Base-by-base conservation (phyloP, 371 early-diverging fungal species). In the Circinella umbellata region DNA sequence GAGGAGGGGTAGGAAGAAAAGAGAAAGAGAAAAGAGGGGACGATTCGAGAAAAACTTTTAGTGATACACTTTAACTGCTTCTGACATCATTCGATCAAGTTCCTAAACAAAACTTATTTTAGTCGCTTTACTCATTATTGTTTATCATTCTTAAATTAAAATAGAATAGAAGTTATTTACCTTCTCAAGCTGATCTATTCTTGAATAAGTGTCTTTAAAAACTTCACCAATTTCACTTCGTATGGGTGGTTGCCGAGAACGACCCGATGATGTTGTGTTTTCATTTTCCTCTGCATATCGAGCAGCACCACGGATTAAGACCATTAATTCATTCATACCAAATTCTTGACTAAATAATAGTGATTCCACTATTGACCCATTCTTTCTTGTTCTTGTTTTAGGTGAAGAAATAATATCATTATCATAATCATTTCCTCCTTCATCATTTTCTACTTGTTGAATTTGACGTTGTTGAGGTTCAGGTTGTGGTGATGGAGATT, bases 271-370 rank as follows among this genome's bases (percentile, higher is more conserved):
- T 35, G 48, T 61, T 13, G 18, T 49, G 10, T 60, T 37, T 65
- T 76, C 73, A n/a, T 61, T 42, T 36, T 68, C 70, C 35, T 75
- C 78, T 47, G 68, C 66, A 57, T 69, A 75, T 4, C 75, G 65
- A 15, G 78, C 79, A 15, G 80, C 78, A 27, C 81, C 85, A 47
- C 85, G 75, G 42, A 85, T 81, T 27, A 85, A 65, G 1, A 80
- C 74, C 85, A 85, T 85, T 13, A 85, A 51, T 53, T 83, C 85
- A 48, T 85, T 80, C 75, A 85, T 77, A 39, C 85, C 83, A 73
- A 85, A 83, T 63, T 85, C 83, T 65, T 83, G 76, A 47, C 76
- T 78, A 36, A 80, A 80, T n/a, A 81, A 57, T 70, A 76, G 69
- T 34, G 85, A 85, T 49, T 83, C 78, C 15, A 72, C 66, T 2